Conservation (phyloP, 2,329 filamentous ascomycete species). For the Talaromyces verruculosus region DNA sequence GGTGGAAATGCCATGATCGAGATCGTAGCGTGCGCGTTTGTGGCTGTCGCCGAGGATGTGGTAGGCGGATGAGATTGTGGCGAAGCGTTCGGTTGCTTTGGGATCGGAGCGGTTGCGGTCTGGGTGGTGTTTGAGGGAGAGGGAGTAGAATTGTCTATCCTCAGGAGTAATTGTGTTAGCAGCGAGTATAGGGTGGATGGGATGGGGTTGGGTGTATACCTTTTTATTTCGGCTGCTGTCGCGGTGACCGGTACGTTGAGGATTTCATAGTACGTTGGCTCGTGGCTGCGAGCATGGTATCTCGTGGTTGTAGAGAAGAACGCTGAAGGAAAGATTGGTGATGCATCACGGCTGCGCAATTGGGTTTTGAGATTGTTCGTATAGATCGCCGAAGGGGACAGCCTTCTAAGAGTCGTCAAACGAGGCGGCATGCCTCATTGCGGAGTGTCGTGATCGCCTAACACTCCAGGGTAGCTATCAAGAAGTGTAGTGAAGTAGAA, state of each 20-base stretch:
- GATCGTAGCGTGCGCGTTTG: constrained; percentile 80
- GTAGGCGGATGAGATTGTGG: constrained; percentile 82
- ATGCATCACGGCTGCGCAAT: background rate
- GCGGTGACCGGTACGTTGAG: constrained; percentile 71
- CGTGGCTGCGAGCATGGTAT: constrained; percentile 15
- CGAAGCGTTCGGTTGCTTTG: constrained; percentile 70
- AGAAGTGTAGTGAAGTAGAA: background rate
- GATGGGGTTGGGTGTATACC: constrained; percentile 47
- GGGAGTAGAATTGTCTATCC: constrained; percentile 70
- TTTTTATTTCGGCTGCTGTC: constrained; percentile 77
- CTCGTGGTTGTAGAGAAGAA: constrained; percentile 38
- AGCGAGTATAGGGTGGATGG: too few relatives aligned
- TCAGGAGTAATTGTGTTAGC: too few relatives aligned
- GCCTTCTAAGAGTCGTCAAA: constrained; percentile 21
- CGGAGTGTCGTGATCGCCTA: background rate
- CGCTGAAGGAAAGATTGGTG: background rate
- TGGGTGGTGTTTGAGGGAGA: constrained; percentile 90
- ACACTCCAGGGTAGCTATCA: background rate
- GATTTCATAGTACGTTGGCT: constrained; percentile 69
- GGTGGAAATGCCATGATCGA: constrained; percentile 46
- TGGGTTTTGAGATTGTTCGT: constrained; percentile 22
- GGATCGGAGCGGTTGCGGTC: constrained; percentile 82
- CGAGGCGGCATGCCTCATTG: constrained; percentile 24
- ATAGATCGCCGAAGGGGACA: constrained; percentile 12
- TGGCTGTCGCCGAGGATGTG: constrained; percentile 68